phyloP scores from a whole-genome alignment of 805 yeast species.

The Suhomyces sp. region DNA sequence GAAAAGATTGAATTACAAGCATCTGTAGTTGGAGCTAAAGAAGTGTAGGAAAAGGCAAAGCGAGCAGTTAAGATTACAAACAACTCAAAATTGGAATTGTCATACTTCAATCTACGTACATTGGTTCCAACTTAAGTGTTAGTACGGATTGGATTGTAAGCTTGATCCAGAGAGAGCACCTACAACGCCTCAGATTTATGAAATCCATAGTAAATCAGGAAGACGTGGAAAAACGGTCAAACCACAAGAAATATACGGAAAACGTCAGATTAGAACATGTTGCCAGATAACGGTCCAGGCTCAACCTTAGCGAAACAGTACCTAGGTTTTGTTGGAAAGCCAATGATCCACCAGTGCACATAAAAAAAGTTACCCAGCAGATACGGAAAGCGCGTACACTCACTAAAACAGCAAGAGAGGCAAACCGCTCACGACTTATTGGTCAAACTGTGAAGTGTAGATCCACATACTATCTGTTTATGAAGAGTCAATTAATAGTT shows the following conservation, averaged over 20 bases:
- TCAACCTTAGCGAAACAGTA: neutral
- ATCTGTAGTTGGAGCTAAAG: neutral
- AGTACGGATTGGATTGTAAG: neutral
- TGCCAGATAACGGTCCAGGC: neutral
- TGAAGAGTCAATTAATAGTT: neutral
- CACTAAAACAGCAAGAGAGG: neutral
- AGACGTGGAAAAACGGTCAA: neutral
- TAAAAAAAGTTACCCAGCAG: neutral
- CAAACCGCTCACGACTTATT: neutral
- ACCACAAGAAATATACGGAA: neutral
- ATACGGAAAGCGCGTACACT: neutral
- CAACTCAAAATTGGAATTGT: neutral
- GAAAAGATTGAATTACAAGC: too few species aligned
- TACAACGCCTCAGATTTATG: neutral
- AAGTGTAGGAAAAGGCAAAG: neutral
- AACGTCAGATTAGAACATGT: neutral
- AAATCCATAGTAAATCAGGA: neutral
- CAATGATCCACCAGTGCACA: neutral
- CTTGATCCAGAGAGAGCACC: neutral
- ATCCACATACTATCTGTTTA: neutral
- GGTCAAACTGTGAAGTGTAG: neutral
- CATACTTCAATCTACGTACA: neutral
- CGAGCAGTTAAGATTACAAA: neutral
- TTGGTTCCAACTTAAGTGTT: neutral
- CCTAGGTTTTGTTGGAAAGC: neutral